Evolutionary conservation across 176 grass and related monocot species (phyloP).

Genomic region (Bonia amplexicaulis): DNA sequence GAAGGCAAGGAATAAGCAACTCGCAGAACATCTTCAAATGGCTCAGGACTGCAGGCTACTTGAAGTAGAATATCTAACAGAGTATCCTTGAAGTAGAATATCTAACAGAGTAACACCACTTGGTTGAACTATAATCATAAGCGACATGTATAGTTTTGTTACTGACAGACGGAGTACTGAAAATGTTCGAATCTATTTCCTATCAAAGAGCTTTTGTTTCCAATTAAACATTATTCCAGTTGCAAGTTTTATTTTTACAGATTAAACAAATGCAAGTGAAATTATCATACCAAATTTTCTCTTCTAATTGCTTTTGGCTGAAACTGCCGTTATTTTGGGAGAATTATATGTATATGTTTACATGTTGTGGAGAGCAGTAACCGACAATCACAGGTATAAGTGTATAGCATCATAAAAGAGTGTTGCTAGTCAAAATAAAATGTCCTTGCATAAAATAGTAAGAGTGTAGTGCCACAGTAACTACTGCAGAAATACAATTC

Average conservation of each 20-base stretch:
- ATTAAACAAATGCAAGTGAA: not conserved
- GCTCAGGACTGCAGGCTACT: not conserved
- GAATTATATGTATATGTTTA: not conserved
- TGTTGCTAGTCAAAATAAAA: constrained; percentile 8
- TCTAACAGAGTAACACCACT: not conserved
- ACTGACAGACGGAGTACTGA: not conserved
- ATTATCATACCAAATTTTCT: not conserved
- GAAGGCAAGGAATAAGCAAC: constrained; percentile 8
- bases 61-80: not conserved
- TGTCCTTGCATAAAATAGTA: not conserved
- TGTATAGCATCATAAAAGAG: not conserved
- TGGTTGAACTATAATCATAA: constrained; percentile 4
- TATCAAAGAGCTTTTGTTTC: not conserved
- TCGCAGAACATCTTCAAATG: not conserved
- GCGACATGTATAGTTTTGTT: not conserved
- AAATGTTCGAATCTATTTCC: not conserved
- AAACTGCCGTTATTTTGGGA: not conserved
- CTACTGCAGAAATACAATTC: constrained; percentile 2
- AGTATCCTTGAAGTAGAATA: not conserved
- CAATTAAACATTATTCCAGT: not conserved
- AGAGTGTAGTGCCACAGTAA: not conserved
- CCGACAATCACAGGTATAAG: not conserved
- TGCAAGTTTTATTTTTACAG: not conserved
- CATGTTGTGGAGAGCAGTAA: not conserved
- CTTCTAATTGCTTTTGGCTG: not conserved